These are phyloP conservation scores for Rhododendron griersonianum DNA, from an alignment of 148 eudicot species.

Conservation along the genomic window DNA sequence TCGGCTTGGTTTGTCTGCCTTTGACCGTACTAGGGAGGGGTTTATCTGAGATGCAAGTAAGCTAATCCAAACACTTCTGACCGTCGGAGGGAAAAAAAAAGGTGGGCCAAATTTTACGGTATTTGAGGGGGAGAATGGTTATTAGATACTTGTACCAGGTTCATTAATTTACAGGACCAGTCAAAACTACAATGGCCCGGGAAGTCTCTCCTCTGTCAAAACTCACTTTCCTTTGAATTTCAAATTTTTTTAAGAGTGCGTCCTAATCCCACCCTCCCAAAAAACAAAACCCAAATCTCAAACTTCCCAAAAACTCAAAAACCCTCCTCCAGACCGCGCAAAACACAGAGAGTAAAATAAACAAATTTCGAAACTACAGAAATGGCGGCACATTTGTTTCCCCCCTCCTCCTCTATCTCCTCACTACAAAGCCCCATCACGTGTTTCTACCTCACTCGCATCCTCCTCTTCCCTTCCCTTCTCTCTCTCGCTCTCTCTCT, in stretches of 20 bases:
- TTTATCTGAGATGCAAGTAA: too few species aligned
- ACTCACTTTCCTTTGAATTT: background rate
- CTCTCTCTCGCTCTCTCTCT: background rate
- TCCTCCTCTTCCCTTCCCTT: background rate
- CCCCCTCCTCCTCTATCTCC: background rate
- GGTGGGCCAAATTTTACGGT: too few species aligned
- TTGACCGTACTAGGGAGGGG: too few species aligned
- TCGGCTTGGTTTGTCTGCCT: too few species aligned
- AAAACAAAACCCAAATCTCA: background rate
- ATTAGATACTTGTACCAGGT: too few species aligned
- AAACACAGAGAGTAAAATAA: background rate
- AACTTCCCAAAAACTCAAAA: background rate
- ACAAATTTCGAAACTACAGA: background rate
- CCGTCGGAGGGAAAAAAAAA: too few species aligned
- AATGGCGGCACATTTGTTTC: slow-evolving; percentile 3
- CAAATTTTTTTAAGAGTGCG: background rate
- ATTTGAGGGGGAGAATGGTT: too few species aligned
- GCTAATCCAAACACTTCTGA: too few species aligned
- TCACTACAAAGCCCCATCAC: slow-evolving; percentile 2
- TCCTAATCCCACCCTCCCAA: background rate
- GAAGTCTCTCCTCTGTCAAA: background rate
- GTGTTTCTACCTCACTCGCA: background rate
- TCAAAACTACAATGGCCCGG: background rate
- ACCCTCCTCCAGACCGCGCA: slow-evolving; percentile 1
- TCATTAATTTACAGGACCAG: background rate